Evolutionary conservation across 1,284 basidiomycete species (phyloP), one percentile per base, ranked within the genome.

Genomic region (Moesziomyces sp.): DNA sequence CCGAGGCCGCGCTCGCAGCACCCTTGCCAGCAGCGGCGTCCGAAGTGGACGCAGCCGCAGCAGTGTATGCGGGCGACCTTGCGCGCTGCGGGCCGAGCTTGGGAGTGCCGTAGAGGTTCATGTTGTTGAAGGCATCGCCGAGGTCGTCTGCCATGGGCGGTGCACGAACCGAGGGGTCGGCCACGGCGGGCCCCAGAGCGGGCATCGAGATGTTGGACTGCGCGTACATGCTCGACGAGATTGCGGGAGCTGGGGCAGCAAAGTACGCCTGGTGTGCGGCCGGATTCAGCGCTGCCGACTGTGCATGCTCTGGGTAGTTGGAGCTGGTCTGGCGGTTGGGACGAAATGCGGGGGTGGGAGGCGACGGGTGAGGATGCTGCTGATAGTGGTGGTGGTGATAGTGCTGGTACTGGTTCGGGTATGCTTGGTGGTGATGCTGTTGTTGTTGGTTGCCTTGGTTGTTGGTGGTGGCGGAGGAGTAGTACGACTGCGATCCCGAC

Each of bases 181-280:
- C 19, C 13, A 42, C 50, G 18, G 26, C 11, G 3, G 62, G 61
- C 11, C 76, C 69, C 8, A 80, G 59, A 2, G 71, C 65, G n/a
- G 78, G 76, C 64, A 77, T 77, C 13, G 78, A 80, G 51, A 74
- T 72, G 71, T 80, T 80, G 50, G 74, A 71, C 60, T 80, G 78
- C 24, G 63, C 69, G 52, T 76, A 78, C 74, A 80, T 76, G 52
- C 45, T 40, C 52, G 50, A 53, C 6, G 62, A 54, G 46, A 52
- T 51, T 35, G 52, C 42, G 26, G 69, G 56, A 14, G 64, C 52
- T 10, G 74, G 49, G n/a, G 43, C 49, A 46, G 43, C 49, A 46
- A 35, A 43, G n/a, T 57, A 55, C 14, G 56, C 53, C 23, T 58
- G 43, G 35, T 45, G 55, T 35, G 50, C 35, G 52, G 66, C 66